Evolutionary conservation across 192 early-diverging fungal genomes (phyloP), one percentile per base, ranked within the genome.

Genomic region (Glomus cerebriforme): DNA sequence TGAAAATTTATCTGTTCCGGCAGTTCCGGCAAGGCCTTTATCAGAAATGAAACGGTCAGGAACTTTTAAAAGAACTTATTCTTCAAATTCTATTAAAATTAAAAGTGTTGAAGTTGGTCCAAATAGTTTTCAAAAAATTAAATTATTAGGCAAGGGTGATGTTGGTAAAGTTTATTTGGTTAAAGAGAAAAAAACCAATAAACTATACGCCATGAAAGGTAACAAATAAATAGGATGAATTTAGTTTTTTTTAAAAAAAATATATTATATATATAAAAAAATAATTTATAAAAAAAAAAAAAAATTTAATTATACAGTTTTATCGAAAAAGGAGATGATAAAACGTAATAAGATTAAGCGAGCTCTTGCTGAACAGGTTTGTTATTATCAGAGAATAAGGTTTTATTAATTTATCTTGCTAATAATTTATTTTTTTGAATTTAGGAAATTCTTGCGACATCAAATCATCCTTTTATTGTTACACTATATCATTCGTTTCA

Each of bases 271-370:
- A n/a, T n/a, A n/a, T n/a, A n/a, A n/a, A n/a, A n/a, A n/a, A 27
- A 10, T 27, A 62, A 26, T 62, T 62, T 62, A 62, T 62, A 3
- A 24, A n/a, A 22, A 60, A 59, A 22, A 60, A 59, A 60, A 60
- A 8, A 9, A 24, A 29, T 27, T 27, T 27, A 19, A 27, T 63
- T 26, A 7, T 70, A 15, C 29, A 90, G 89, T 90, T 34, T 70
- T 88, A 71, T 94, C 93, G 31, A 99, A 99, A 87, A 86, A 89
- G 67, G 98, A 98, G 83, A 99, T 99, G 97, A 92, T 99, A 74
- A 96, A 95, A 77, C 91, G 97, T 49, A 97, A 99, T 86, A 99
- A 99, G 87, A 94, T 99, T 82, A 97, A 98, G 81, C 91, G 98
- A 31, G 97, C 97, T 34, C 87, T 99, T 64, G 96, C 98, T 7